These are phyloP conservation scores for Eucalyptus brandiana DNA, from an alignment of 345 rosid genomes.

Conservation along the genomic window DNA sequence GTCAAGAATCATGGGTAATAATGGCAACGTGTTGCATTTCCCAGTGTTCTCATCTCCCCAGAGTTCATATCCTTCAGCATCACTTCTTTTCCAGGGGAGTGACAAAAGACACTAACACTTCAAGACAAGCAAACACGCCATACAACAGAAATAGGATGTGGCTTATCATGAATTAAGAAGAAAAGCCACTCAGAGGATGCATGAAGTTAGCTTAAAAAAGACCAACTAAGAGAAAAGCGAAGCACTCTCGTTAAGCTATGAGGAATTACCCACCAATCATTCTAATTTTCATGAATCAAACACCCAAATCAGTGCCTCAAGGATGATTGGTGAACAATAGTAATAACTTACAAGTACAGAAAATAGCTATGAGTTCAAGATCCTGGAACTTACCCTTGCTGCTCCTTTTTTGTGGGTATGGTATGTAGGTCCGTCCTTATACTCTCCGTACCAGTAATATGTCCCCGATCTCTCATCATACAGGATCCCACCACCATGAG, in stretches of 20 bases:
- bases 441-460: slow-evolving; percentile 93
- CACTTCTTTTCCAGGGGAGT: neutral
- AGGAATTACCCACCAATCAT: neutral
- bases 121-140: neutral
- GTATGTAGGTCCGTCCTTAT: slow-evolving; percentile 90
- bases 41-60: neutral
- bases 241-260: neutral
- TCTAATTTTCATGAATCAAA: neutral
- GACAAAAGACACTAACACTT: neutral
- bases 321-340: neutral
- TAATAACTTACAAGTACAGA: neutral
- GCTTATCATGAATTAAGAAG: neutral
- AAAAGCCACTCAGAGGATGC: neutral
- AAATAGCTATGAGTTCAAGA: neutral
- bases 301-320: neutral
- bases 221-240: neutral
- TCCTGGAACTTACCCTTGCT: slow-evolving; percentile 53
- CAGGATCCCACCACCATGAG: slow-evolving; percentile 80
- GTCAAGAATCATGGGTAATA: neutral
- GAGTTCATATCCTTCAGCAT: neutral
- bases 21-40: neutral
- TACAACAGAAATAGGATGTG: neutral
- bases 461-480: slow-evolving; percentile 44
- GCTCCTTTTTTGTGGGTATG: slow-evolving; percentile 75
- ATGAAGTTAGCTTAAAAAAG: neutral